Evolutionary conservation across 306 rosid genomes (phyloP), one percentile per base, ranked within the genome.

Genomic region (Vigna nakashimae): DNA sequence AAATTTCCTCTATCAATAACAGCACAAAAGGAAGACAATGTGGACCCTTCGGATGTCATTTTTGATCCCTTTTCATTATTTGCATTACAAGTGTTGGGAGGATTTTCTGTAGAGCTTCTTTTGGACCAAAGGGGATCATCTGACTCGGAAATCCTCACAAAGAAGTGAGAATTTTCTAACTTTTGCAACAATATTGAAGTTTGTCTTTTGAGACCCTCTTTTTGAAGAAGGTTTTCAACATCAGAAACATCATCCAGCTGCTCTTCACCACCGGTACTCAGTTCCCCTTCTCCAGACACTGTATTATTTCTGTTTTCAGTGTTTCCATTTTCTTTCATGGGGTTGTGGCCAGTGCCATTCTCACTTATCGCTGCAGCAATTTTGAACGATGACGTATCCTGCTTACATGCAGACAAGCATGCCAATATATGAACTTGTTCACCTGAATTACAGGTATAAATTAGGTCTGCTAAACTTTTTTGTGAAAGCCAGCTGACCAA

Each of bases 361-460:
- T 91, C 85, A 84, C 79, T 88, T 87, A 80, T 85, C 72, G 78
- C 84, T 40, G 93, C 95, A 49, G 96, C 92, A 73, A 86, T 89
- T 88, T 94, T 83, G 77, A 90, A 92, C 32, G 98, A 97, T 67
- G 98, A 81, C 56, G 86, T 79, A 82, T 95, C 96, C 87, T 91
- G 92, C 88, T 89, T 85, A 86, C 84, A 87, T 24, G 96, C 98
- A 71, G 98, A 91, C 87, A 95, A 89, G 92, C 98, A 91, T 73
- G 97, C 99, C 88, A 95, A 82, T 82, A 95, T 84, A 81, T 91
- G 92, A 86, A 91, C 87, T 68, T 91, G 98, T 86, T 95, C 99
- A 73, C 99, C 99, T 95, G 91, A 65, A 88, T 79, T 76, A 87
- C 75, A 76, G 76, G 79, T 62, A 84, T 34, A 75, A 71, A 75